These are phyloP conservation scores for Hypoxylon sp. DNA, from an alignment of 2,329 filamentous ascomycete genomes.

Conservation along the genomic window DNA sequence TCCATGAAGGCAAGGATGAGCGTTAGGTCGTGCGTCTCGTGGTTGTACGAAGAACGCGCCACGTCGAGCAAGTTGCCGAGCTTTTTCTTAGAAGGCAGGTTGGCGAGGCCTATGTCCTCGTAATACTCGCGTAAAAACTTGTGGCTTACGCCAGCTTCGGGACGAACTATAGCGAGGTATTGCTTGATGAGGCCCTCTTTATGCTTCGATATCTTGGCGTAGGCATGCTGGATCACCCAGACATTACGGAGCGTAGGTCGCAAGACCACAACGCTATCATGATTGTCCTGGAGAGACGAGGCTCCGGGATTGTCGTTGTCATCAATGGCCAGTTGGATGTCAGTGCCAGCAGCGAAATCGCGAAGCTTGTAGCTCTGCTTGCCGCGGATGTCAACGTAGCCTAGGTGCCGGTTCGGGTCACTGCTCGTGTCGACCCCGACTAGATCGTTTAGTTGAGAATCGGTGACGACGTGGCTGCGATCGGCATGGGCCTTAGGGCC, in stretches of 20 bases:
- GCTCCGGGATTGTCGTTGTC: not conserved
- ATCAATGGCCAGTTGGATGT: constrained; percentile 7
- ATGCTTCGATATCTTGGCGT: constrained; percentile 18
- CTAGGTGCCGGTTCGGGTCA: constrained; percentile 19
- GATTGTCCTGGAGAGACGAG: not conserved
- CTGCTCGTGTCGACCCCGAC: constrained; percentile 8
- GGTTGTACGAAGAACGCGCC: constrained; percentile 16
- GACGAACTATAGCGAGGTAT: constrained; percentile 12
- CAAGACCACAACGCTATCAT: constrained; percentile 11
- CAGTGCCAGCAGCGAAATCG: not conserved
- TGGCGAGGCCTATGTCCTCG: constrained; percentile 20
- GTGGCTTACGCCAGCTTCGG: not conserved
- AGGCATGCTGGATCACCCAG: constrained; percentile 33
- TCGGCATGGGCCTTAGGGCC: not conserved
- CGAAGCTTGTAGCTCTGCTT: constrained; percentile 32
- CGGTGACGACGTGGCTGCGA: not conserved
- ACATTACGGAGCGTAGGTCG: constrained; percentile 32
- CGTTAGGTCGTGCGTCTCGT: constrained; percentile 22
- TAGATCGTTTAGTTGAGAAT: constrained; percentile 13
- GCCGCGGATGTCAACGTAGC: not conserved
- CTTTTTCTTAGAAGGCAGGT: constrained; percentile 30
- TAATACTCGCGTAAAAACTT: constrained; percentile 33
- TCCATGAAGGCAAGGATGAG: constrained; percentile 11
- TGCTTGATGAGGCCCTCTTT: constrained; percentile 29
- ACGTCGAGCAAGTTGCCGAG: constrained; percentile 33